These are phyloP conservation scores for Arachnomyces sp. DNA, from an alignment of 2,329 filamentous ascomycete species.

Conservation along the genomic window DNA sequence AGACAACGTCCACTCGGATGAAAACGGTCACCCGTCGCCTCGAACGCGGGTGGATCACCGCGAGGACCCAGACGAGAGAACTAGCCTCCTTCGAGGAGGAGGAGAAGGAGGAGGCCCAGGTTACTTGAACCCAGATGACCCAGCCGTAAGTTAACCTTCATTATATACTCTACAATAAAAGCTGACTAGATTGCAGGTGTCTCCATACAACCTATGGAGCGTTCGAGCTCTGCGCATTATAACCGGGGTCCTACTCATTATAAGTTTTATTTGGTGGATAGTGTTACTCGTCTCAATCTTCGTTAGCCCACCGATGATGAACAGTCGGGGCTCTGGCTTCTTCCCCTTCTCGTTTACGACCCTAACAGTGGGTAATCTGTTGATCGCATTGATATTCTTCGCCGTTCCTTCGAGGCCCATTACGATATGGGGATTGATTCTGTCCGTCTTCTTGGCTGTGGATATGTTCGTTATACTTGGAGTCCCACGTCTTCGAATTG, in stretches of 20 bases:
- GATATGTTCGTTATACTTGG: conserved; percentile 72
- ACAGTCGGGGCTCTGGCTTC: conserved; percentile 85
- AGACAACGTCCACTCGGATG: too few relatives aligned
- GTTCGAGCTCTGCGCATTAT: conserved; percentile 72
- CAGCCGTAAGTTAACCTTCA: conserved; percentile 53
- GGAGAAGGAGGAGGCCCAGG: conserved; percentile 45
- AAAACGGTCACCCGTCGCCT: too few relatives aligned
- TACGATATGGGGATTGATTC: conserved; percentile 61
- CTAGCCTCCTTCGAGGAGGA: conserved; percentile 59
- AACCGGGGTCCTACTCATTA: conserved; percentile 63
- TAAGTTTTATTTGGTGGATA: conserved; percentile 88
- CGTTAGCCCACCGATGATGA: conserved; percentile 77
- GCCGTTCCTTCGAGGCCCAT: conserved; percentile 71
- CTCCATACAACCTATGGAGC: conserved; percentile 90
- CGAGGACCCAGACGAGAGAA: conserved; percentile 50
- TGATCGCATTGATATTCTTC: conserved; percentile 79
- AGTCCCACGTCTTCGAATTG: conserved; percentile 63
- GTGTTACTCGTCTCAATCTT: conserved; percentile 83
- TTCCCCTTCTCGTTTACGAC: conserved; percentile 78
- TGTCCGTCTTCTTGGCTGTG: conserved; percentile 59
- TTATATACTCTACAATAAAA: neutral
- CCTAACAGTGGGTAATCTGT: conserved; percentile 64
- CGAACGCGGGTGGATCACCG: neutral
- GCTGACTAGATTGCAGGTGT: conserved; percentile 40
- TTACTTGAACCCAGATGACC: conserved; percentile 70